Conservation (phyloP, 352 stramenopile species). For the Phytopythium helicoides region DNA sequence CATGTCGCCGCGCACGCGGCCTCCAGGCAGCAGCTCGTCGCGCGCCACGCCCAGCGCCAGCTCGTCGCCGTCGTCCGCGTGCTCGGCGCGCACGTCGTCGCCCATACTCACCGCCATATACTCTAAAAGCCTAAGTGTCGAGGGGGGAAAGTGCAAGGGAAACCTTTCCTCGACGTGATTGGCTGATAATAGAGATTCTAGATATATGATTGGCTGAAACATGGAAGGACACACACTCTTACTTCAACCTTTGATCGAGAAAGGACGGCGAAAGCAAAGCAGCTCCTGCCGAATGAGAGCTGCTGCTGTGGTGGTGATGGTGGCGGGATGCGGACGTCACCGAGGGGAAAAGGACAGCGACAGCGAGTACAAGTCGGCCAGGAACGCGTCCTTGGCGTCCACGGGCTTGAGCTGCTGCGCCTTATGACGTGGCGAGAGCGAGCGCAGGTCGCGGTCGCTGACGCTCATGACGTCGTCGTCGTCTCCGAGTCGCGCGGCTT, state of each 20-base stretch:
- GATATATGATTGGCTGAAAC: background rate
- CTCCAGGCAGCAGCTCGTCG: slow-evolving; percentile 1
- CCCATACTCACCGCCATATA: background rate
- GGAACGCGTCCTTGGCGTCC: slow-evolving; percentile 35
- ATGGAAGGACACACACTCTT: too few relatives aligned
- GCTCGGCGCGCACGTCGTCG: background rate
- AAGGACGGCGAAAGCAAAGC: background rate
- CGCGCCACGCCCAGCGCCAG: slow-evolving; percentile 7
- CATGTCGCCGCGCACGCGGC: background rate
- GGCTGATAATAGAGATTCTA: too few relatives aligned
- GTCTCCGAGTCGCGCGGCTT: slow-evolving; percentile 5
- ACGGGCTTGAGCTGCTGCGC: slow-evolving; percentile 3
- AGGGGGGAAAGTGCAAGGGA: too few relatives aligned
- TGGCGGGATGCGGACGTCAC: background rate
- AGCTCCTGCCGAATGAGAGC: slow-evolving; percentile 2
- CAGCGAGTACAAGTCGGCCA: slow-evolving; percentile 41
- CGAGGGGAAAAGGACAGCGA: slow-evolving; percentile 23
- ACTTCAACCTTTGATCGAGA: background rate
- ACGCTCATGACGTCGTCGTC: slow-evolving; percentile 12
- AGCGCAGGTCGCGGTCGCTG: slow-evolving; percentile 21
- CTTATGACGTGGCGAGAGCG: slow-evolving; percentile 17
- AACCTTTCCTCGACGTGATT: too few relatives aligned
- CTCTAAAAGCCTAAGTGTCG: too few relatives aligned
- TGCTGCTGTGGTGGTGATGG: background rate
- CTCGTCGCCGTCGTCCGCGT: background rate